Evolutionary conservation across 2,329 filamentous ascomycete species (phyloP).

Genomic region (Knufia petricola): DNA sequence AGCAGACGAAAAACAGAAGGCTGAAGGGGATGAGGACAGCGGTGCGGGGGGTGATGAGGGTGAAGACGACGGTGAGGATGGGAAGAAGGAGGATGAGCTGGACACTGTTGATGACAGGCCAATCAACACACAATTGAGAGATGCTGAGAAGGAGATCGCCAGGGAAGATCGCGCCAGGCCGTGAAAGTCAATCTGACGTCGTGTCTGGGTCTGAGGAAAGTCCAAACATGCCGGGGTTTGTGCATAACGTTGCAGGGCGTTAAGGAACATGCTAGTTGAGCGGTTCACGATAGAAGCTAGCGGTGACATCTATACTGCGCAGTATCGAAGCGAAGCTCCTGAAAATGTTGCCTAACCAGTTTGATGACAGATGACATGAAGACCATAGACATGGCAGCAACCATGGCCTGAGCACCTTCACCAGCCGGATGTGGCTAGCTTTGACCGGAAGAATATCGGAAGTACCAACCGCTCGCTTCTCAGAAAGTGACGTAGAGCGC

Average conservation of each 20-base stretch:
- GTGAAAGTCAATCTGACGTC: background rate
- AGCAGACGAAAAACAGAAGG: slow-evolving; percentile 4
- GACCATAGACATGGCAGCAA: no score
- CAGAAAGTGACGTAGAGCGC: background rate
- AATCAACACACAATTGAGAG: slow-evolving; percentile 5
- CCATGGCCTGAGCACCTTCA: no score
- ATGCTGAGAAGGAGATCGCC: slow-evolving; percentile 4
- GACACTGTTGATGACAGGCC: slow-evolving; percentile 2
- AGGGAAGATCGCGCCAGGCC: slow-evolving; percentile 2
- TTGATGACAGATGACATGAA: no score
- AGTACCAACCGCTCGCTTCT: background rate
- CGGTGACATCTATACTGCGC: no score
- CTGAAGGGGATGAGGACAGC: background rate
- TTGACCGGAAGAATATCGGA: background rate
- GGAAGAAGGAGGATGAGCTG: background rate
- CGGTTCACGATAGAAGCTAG: no score
- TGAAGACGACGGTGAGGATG: background rate
- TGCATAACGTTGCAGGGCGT: no score
- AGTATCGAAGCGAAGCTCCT: no score
- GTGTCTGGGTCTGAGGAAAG: background rate
- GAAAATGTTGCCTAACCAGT: no score
- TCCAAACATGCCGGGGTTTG: no score
- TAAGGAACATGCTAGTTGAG: no score
- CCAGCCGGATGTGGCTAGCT: background rate
- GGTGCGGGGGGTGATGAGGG: background rate